Evolutionary conservation across 192 early-diverging fungal genomes (phyloP), one percentile per base, ranked within the genome.

Genomic region (Coemansia biformis): DNA sequence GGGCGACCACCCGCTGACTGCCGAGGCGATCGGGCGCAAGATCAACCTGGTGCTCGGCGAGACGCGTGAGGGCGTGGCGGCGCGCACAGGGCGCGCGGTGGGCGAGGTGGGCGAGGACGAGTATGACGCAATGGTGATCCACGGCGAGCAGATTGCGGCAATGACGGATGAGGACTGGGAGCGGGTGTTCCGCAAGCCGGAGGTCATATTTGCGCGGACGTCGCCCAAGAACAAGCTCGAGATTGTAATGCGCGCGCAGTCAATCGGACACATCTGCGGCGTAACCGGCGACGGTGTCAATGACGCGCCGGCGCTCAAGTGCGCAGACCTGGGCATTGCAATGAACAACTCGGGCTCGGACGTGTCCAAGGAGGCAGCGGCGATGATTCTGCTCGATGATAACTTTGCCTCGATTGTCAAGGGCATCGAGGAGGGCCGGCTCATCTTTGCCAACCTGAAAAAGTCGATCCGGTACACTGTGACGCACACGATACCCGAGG

Each of bases 241-340:
- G 69, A 98, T 98, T 59, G 93, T 98, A 51, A 87, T 90, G 54
- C 84, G 77, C 42, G 92, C 92, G 2, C 95, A 96, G 67, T 56
- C 79, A 4, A 63, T 87, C 55, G 93, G 92, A n/a, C 91, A 96
- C 68, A 93, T 96, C 75, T 91, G 93, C 46, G 95, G 91, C 34
- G 93, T 98, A 26, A 98, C 95, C 2, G 95, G 95, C 43, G 93
- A 96, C 66, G 91, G 91, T 73, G 91, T 96, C 23, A 94, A 94
- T 69, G 95, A 98, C 66, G 89, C 92, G 5, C 93, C 93, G 21
- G 93, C 93, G 18, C 70, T 98, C 24, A 96, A 95, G 67, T 93
- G 93, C 76, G 93, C 93, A 1, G 91, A 98, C 70, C 63, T 98
- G 45, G 95, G 95, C 46, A 96, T 98, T 66, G 85, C 95, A 17